A percentile compares a stretch with the other conserved stretches of the same genome.
phyloP scores from a whole-genome alignment of 2,329 filamentous ascomycete genomes.

The Cryphonectria japonica region DNA sequence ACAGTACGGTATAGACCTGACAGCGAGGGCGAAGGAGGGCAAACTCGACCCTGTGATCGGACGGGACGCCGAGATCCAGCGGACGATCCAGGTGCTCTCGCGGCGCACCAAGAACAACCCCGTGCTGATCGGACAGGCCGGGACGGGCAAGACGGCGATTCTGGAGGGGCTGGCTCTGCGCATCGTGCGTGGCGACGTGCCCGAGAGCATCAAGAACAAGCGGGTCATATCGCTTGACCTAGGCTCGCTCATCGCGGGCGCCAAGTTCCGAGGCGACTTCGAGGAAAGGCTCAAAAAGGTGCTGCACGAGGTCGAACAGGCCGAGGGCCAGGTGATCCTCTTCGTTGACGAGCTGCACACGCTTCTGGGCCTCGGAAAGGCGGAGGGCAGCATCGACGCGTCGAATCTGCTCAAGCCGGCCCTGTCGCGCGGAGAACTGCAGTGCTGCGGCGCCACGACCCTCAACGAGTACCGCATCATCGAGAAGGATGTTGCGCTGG shows the following conservation, averaged over 20 bases:
- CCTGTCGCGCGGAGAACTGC: slow-evolving; percentile 87
- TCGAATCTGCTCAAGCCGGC: slow-evolving; percentile 94
- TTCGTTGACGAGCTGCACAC: slow-evolving; percentile 97
- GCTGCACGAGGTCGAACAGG: slow-evolving; percentile 86
- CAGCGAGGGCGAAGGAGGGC: slow-evolving; percentile 79
- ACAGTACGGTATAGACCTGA: slow-evolving; percentile 89
- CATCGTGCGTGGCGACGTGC: slow-evolving; percentile 90
- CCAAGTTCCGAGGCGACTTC: slow-evolving; percentile 94
- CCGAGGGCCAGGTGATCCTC: slow-evolving; percentile 86
- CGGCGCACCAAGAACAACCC: slow-evolving; percentile 95
- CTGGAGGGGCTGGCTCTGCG: slow-evolving; percentile 87
- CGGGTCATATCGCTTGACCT: slow-evolving; percentile 85
- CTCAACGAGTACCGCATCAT: slow-evolving; percentile 90
- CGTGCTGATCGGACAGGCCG: slow-evolving; percentile 88
- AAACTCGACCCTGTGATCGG: slow-evolving; percentile 97
- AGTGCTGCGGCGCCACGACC: slow-evolving; percentile 95
- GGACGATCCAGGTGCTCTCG: slow-evolving; percentile 92
- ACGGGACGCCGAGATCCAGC: slow-evolving; percentile 85
- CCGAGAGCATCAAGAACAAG: slow-evolving; percentile 95
- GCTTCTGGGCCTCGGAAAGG: slow-evolving; percentile 88
- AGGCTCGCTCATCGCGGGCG: slow-evolving; percentile 90
- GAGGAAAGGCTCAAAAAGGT: slow-evolving; percentile 93
- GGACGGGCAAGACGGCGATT: slow-evolving; percentile 93
- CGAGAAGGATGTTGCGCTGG: slow-evolving; percentile 93
- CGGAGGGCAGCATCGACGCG: slow-evolving; percentile 94